Conservation (phyloP, 805 yeast species). For the Candida xiaguanensis region DNA sequence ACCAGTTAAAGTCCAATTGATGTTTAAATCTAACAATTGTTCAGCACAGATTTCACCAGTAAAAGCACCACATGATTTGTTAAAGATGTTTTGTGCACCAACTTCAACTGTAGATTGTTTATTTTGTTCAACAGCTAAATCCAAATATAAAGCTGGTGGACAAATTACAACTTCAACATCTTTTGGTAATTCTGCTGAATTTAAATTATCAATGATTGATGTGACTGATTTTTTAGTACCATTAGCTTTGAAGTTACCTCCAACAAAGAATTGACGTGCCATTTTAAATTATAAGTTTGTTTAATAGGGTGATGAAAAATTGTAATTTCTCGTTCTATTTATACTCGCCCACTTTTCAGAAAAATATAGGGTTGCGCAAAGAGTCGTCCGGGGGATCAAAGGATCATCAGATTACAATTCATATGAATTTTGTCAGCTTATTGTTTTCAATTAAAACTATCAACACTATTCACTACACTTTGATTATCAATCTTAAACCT, state of each 20-base stretch:
- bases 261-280: constrained; percentile 95
- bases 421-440: neutral
- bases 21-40: constrained; percentile 87
- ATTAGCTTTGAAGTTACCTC: constrained; percentile 99
- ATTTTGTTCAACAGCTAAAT: constrained; percentile 65
- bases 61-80: constrained; percentile 91
- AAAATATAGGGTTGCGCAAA: neutral
- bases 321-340: neutral
- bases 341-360: neutral
- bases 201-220: constrained; percentile 78
- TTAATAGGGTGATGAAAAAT: neutral
- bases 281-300: constrained; percentile 20
- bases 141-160: constrained; percentile 93
- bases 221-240: constrained; percentile 86
- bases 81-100: constrained; percentile 88
- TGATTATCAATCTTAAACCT: constrained; percentile 23
- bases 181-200: constrained; percentile 68
- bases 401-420: constrained; percentile 5
- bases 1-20: constrained; percentile 92
- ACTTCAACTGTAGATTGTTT: constrained; percentile 70
- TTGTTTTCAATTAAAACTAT: constrained; percentile 5
- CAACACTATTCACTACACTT: constrained; percentile 23
- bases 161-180: constrained; percentile 91
- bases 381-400: constrained; percentile 5
- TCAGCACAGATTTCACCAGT: constrained; percentile 95